These are phyloP conservation scores for Kwoniella dendrophila DNA, from an alignment of 768 basidiomycete species.

Conservation along the genomic window DNA sequence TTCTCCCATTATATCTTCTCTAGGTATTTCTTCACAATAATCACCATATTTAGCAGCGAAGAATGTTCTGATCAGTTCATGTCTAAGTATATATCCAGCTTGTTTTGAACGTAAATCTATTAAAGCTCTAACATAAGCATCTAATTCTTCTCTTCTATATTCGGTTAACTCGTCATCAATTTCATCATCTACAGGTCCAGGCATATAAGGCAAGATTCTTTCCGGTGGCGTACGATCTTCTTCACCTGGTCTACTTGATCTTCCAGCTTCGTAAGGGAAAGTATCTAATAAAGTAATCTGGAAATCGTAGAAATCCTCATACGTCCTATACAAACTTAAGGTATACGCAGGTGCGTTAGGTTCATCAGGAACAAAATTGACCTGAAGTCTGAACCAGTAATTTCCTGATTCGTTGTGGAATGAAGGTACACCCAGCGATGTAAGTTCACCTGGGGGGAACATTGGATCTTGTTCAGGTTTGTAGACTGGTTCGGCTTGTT, in stretches of 20 bases:
- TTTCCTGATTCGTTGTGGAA: conserved; percentile 95
- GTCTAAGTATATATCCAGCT: conserved; percentile 77
- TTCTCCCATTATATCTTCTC: conserved; percentile 56
- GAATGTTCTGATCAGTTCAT: conserved; percentile 77
- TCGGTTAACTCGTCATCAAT: conserved; percentile 82
- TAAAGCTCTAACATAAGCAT: conserved; percentile 81
- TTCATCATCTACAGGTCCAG: conserved; percentile 75
- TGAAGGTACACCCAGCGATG: conserved; percentile 86
- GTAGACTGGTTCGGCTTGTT: conserved; percentile 27
- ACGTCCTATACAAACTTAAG: conserved; percentile 87
- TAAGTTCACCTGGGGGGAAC: conserved; percentile 67
- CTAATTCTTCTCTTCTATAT: conserved; percentile 76
- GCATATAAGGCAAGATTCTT: conserved; percentile 94
- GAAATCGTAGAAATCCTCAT: conserved; percentile 98
- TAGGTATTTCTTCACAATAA: conserved; percentile 67
- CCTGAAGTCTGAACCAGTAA: conserved; percentile 96
- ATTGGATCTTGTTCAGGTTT: conserved; percentile 44
- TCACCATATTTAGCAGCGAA: conserved; percentile 84
- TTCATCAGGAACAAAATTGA: conserved; percentile 80
- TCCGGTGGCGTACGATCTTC: conserved; percentile 53
- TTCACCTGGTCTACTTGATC: conserved; percentile 51
- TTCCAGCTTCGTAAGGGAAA: conserved; percentile 90
- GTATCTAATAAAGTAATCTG: conserved; percentile 82
- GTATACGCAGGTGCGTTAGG: conserved; percentile 59
- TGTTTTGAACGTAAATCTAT: conserved; percentile 68